These are phyloP conservation scores for Ogataea salicorniae DNA, from an alignment of 805 yeast species.

Conservation along the genomic window DNA sequence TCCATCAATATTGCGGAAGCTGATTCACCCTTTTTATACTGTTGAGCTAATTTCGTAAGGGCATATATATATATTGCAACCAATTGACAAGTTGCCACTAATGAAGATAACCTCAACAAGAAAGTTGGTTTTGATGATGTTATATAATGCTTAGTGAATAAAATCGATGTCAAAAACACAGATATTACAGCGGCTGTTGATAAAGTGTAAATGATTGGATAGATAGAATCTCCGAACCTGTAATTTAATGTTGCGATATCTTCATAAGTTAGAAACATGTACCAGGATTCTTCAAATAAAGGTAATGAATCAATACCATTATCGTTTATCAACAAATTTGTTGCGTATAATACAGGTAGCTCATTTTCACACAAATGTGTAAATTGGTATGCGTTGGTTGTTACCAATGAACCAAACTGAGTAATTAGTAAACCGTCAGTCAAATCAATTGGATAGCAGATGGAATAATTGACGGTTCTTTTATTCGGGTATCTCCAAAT, in stretches of 20 bases:
- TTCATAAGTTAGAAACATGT: conserved; percentile 29
- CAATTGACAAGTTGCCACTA: conserved; percentile 51
- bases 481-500: conserved; percentile 31
- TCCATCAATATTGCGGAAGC: conserved; percentile 41
- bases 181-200: conserved; percentile 63
- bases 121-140: conserved; percentile 53
- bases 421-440: conserved; percentile 30
- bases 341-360: conserved; percentile 18
- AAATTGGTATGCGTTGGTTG: conserved; percentile 3
- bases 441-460: conserved; percentile 29
- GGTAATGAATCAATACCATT: conserved; percentile 35
- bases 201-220: conserved; percentile 56
- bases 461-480: conserved; percentile 17
- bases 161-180: conserved; percentile 55
- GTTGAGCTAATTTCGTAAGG: conserved; percentile 39
- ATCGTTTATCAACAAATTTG: conserved; percentile 10
- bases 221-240: conserved; percentile 48
- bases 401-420: conserved; percentile 1
- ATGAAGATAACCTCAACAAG: conserved; percentile 44
- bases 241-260: conserved; percentile 31
- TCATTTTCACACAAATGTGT: conserved; percentile 15
- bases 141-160: conserved; percentile 51
- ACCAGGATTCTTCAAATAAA: conserved; percentile 45
- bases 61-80: conserved; percentile 44
- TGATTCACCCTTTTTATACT: conserved; percentile 40